Conservation (phyloP, 2,329 filamentous ascomycete genomes). For the Aspergillus ochraceus region DNA sequence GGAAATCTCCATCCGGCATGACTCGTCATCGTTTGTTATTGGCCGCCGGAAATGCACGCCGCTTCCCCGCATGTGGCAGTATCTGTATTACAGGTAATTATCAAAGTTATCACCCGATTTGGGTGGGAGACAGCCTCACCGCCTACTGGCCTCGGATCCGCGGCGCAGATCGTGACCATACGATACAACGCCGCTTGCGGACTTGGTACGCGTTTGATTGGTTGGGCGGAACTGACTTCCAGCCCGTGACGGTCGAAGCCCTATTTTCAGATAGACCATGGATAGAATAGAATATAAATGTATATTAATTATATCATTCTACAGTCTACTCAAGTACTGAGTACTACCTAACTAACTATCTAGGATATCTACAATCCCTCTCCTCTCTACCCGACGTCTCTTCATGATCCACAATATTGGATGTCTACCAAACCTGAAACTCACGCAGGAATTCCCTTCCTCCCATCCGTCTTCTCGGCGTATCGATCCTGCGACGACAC, state of each 20-base stretch:
- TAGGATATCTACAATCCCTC: too few species aligned
- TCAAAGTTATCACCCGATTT: too few species aligned
- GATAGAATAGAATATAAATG: too few species aligned
- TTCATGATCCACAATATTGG: too few species aligned
- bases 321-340: too few species aligned
- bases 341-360: too few species aligned
- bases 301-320: too few species aligned
- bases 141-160: too few species aligned
- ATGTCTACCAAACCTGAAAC: background rate
- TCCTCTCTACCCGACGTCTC: too few species aligned
- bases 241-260: background rate
- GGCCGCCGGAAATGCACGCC: constrained; percentile 4
- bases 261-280: background rate
- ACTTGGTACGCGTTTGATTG: background rate
- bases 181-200: background rate
- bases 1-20: background rate
- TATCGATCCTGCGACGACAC: constrained; percentile 19
- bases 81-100: background rate
- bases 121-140: too few species aligned
- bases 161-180: background rate
- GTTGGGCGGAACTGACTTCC: background rate
- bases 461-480: constrained; percentile 6
- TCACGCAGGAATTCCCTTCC: background rate
- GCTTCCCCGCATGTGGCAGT: constrained; percentile 5
- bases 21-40: background rate